Evolutionary conservation across 2,329 filamentous ascomycete species (phyloP), one percentile per base, ranked within the genome.

Genomic region (Sporothrix phasma): DNA sequence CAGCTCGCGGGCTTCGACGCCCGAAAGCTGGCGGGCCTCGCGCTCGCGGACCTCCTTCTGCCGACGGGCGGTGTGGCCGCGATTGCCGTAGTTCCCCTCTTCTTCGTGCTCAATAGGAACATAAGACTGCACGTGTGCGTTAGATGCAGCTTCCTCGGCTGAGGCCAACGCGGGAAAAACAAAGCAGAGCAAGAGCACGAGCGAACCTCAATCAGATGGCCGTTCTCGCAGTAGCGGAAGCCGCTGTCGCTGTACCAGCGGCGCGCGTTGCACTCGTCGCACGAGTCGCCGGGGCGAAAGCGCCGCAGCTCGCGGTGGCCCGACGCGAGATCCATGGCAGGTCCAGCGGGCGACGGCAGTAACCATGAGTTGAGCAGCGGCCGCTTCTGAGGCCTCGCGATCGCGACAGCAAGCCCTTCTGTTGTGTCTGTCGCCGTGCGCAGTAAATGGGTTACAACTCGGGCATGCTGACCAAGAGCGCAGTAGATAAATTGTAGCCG

Each of bases 201-300:
- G 10, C 22, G 39, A 10, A 90, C 88, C 76, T 90, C 86, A 69
- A 92, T 86, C 69, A 87, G 84, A 77, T 95, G 91, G 37, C 90
- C 90, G 69, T 89, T 87, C 67, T 87, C 81, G 74, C 91, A 96
- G 73, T 90, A 95, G 67, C 87, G 84, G 65, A 87, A 82, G 3
- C 90, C 90, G 74, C 89, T 88, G 68, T 92, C 86, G 37, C 87
- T 78, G 71, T 90, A 89, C 76, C 88, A 91, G 67, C 83, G 82
- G 47, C 81, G 81, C 61, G 88, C 88, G 66, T 88, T 87, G 72
- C 91, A 96, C 70, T 84, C 80, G 41, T 83, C 79, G 69, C 83
- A 85, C 53, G 78, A 76, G 69, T 85, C 79, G 37, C 80, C 80
- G 24, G 72, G 72, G n/a, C 78, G 78, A 68, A 85, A 82, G 54